Evolutionary conservation across 805 yeast species (phyloP).

Genomic region (Candida schatavii): DNA sequence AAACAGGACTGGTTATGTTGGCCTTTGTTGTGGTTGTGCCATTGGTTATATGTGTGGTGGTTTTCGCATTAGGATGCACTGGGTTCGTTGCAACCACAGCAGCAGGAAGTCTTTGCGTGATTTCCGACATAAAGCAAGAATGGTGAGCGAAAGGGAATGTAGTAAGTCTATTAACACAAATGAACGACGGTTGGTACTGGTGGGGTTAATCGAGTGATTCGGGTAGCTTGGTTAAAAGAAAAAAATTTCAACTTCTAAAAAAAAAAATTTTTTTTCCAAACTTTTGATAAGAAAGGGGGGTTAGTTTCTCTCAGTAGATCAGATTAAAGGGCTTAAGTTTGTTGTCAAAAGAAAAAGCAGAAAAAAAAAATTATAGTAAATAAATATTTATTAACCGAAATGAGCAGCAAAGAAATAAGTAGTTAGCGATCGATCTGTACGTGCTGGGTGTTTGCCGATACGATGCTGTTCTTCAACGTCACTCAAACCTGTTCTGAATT

Average conservation of each 20-base stretch:
- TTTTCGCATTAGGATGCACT: conserved; percentile 61
- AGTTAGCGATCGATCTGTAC: no score
- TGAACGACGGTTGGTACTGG: no score
- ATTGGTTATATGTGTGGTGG: conserved; percentile 54
- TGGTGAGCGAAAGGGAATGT: neutral
- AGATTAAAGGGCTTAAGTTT: neutral
- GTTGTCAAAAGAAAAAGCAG: no score
- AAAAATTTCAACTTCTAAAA: no score
- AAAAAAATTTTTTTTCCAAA: neutral
- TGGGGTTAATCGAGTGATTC: no score
- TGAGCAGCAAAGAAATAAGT: no score
- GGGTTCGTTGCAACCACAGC: conserved; percentile 23
- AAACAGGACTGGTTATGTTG: conserved; percentile 63
- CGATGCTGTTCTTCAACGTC: no score
- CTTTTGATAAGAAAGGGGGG: neutral
- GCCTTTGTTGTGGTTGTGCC: conserved; percentile 66
- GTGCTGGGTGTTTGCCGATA: no score
- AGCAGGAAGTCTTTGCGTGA: conserved; percentile 17
- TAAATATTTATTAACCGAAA: no score
- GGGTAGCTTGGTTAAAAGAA: neutral
- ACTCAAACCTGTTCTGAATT: no score
- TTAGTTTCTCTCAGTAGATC: neutral
- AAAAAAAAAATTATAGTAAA: no score
- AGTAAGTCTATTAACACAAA: neutral
- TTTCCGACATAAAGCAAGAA: conserved; percentile 13